phyloP scores from a whole-genome alignment of 768 basidiomycete species.

The Hydnomerulius pinastri region DNA sequence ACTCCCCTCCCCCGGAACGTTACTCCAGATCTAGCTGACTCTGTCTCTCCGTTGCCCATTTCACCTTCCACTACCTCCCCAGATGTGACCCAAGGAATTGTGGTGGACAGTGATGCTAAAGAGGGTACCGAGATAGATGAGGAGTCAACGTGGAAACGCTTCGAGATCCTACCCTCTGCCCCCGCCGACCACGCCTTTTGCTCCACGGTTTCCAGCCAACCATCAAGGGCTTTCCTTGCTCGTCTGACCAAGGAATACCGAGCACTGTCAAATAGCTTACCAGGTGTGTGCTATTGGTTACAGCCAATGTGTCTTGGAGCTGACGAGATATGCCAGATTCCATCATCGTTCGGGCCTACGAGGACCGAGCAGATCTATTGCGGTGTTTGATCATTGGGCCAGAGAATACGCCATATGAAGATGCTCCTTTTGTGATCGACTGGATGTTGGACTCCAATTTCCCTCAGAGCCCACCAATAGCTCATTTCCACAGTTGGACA shows the following conservation, averaged over 20 bases:
- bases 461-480: slow-evolving; percentile 79
- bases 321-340: slow-evolving; percentile 52
- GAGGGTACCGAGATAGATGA: slow-evolving; percentile 34
- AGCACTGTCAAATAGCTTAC: slow-evolving; percentile 74
- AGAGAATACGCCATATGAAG: slow-evolving; percentile 92
- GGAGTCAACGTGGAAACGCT: slow-evolving; percentile 71
- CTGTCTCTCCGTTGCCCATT: slow-evolving; percentile 23
- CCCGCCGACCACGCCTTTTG: slow-evolving; percentile 85
- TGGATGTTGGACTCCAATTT: slow-evolving; percentile 88
- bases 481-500: slow-evolving; percentile 93
- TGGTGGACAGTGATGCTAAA: slow-evolving; percentile 27
- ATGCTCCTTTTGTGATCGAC: slow-evolving; percentile 94
- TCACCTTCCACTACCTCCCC: slow-evolving; percentile 33
- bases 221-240: slow-evolving; percentile 71
- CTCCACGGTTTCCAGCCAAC: slow-evolving; percentile 57
- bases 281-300: slow-evolving; percentile 54
- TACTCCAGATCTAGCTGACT: slow-evolving; percentile 22
- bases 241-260: slow-evolving; percentile 86
- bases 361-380: slow-evolving; percentile 85
- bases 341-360: slow-evolving; percentile 87
- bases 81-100: slow-evolving; percentile 33
- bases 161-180: slow-evolving; percentile 73
- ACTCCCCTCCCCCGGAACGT: slow-evolving; percentile 14
- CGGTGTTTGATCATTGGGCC: slow-evolving; percentile 91
- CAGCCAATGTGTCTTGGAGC: background rate